A percentile compares a stretch with the other conserved stretches of the same genome.
Evolutionary conservation across 371 early-diverging fungal species (phyloP).

Genomic region (Phascolomyces articulosus): DNA sequence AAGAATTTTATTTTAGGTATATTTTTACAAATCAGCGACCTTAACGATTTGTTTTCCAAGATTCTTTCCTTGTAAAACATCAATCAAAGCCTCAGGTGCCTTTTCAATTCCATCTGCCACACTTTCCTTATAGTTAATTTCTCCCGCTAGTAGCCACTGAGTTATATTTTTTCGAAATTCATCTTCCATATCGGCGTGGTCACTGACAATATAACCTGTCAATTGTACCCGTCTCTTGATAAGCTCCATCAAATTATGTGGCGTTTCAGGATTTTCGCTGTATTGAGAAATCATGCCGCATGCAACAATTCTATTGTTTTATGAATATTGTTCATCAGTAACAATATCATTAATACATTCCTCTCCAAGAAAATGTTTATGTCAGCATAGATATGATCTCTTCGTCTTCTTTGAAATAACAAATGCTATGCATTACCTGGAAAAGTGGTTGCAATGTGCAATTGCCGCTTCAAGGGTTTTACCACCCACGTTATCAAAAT

Average conservation of each 20-base stretch:
- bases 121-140: slow-evolving; percentile 67
- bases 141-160: slow-evolving; percentile 66
- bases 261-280: slow-evolving; percentile 29
- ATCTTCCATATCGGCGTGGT: slow-evolving; percentile 52
- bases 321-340: too few species aligned
- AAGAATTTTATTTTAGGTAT: too few species aligned
- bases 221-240: slow-evolving; percentile 51
- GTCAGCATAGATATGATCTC: too few species aligned
- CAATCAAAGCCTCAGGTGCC: slow-evolving; percentile 76
- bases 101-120: slow-evolving; percentile 80
- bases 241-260: slow-evolving; percentile 33
- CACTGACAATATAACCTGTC: slow-evolving; percentile 67
- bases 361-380: too few species aligned
- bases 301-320: slow-evolving; percentile 42
- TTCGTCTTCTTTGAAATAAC: too few species aligned
- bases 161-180: slow-evolving; percentile 66
- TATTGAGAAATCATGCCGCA: slow-evolving; percentile 81
- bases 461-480: slow-evolving; percentile 69
- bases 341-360: too few species aligned
- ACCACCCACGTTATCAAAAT: slow-evolving; percentile 78
- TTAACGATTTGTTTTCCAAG: slow-evolving; percentile 86
- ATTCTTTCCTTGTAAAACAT: slow-evolving; percentile 79
- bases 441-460: slow-evolving; percentile 48
- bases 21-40: slow-evolving; percentile 54
- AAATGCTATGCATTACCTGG: slow-evolving; percentile 21